Evolutionary conservation across 2,329 filamentous ascomycete genomes (phyloP), one percentile per base, ranked within the genome.

Genomic region (Beauveria medogensis): DNA sequence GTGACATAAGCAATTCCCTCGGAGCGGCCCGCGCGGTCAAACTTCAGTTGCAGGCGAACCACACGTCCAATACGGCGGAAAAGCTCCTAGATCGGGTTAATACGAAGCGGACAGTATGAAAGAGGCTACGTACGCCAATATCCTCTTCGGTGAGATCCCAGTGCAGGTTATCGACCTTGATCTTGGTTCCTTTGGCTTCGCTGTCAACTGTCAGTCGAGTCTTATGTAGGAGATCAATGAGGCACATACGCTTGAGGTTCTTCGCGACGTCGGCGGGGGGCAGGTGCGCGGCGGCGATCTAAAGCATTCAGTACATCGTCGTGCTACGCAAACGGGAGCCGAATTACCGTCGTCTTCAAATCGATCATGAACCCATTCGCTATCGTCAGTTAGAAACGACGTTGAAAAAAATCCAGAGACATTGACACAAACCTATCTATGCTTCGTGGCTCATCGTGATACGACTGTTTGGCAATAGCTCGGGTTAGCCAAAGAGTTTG

Each of bases 291-390:
- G 71, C 76, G 74, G 70, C 69, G 71, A 64, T 72, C 75, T 76
- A 63, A 22, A 26, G 43, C 55, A 65, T 62, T 73, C 61, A 71
- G 65, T 65, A 56, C 52, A 30, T 22, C 20, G 61, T 62, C 55
- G 43, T 57, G 53, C 50, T 43, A 58, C 47, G 41, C 43, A 54
- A n/a, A 34, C 51, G 37, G 58, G 20, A 20, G 62, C 59, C 71
- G 69, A 41, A 43, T 24, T 77, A 82, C 87, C 81, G 72, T 87
- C 83, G 69, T 91, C 90, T 73, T 94, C 90, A 72, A 86, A 96
- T 72, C 87, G 90, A 77, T 96, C 91, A 73, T 97, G 92, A 67
- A 96, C 91, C 92, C 92, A 97, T 80, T 96, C 92, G 71, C 91
- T 91, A 26, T 48, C 60, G 30, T 50, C 59, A 59, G 53, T 24